Evolutionary conservation across 1,284 basidiomycete species (phyloP), one percentile per base, ranked within the genome.

Genomic region (Hymenochaete sp.): DNA sequence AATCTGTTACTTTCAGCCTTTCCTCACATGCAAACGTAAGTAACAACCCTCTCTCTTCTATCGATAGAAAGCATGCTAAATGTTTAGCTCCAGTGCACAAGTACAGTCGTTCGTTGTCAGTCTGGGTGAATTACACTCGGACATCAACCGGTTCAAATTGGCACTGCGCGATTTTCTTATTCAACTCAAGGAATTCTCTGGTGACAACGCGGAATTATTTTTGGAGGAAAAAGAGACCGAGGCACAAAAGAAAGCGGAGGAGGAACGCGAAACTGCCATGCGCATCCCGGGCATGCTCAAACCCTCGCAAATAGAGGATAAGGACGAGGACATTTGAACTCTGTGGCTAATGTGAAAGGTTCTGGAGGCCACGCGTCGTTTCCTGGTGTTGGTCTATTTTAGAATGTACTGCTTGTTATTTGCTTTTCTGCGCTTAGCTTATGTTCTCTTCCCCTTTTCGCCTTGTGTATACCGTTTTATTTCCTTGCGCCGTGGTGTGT

Each of bases 281-380:
- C 79, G 88, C 54, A 92, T 98, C 52, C 96, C 95, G n/a, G 96
- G 96, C 45, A 91, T 98, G 88, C 75, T 98, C 62, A 98, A 98
- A 67, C 95, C 95, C 25, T 86, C 84, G 55, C 89, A 93, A 66
- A 62, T 96, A 61, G 90, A 93, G 60, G 92, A 93, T 68, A 83
- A 83, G 64, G 87, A 90, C 61, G 88, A 91, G 64, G 84, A 87
- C 59, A 80, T 86, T 57, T 85, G 64, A 75, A 42, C 37, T 19
- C 7, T 37, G 24, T 24, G 22, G 18, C n/a, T 38, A 19, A 13
- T n/a, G n/a, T n/a, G n/a, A n/a, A n/a, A n/a, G n/a, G n/a, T n/a
- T n/a, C n/a, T n/a, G n/a, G n/a, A n/a, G n/a, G n/a, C n/a, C n/a
- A n/a, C 28, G 8, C n/a, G 9, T n/a, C 28, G n/a, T 29, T 29